A percentile compares a stretch with the other conserved stretches of the same genome.
phyloP scores from a whole-genome alignment of 805 yeast genomes.

The Candida cerambycidarum region DNA sequence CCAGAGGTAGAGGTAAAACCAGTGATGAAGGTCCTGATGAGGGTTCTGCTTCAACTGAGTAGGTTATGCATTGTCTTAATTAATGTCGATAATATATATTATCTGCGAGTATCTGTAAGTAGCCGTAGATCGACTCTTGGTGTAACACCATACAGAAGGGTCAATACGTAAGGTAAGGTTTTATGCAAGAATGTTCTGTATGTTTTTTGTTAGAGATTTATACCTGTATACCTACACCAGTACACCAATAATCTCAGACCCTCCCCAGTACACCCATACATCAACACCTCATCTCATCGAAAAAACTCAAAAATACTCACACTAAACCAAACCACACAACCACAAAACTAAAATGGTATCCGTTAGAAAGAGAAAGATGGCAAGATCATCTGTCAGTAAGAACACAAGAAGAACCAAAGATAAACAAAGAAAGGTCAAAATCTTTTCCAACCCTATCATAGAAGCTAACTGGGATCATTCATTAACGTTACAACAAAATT shows the following conservation, averaged over 20 bases:
- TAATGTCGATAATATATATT: no score
- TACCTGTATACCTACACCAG: no score
- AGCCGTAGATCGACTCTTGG: no score
- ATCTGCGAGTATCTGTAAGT: no score
- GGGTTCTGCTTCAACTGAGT: background rate
- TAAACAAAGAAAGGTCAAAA: conserved; percentile 63
- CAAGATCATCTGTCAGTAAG: conserved; percentile 67
- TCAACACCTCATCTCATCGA: conserved; percentile 9
- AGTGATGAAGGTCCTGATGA: conserved; percentile 1
- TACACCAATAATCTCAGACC: no score
- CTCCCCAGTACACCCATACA: background rate
- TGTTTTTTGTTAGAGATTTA: no score
- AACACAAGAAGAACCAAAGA: conserved; percentile 71
- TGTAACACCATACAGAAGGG: no score
- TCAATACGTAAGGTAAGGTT: no score
- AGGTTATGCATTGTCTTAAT: no score
- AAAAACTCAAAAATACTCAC: no score
- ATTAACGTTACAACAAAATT: conserved; percentile 81
- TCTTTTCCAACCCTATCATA: conserved; percentile 74
- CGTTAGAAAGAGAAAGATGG: conserved; percentile 85
- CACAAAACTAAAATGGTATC: conserved; percentile 54
- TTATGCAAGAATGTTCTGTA: no score
- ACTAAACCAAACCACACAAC: no score
- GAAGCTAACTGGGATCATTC: conserved; percentile 88
- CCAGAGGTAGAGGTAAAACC: conserved; percentile 9